Base-by-base conservation (phyloP, 2,329 filamentous ascomycete genomes). In the Bipolaris oryzae region DNA sequence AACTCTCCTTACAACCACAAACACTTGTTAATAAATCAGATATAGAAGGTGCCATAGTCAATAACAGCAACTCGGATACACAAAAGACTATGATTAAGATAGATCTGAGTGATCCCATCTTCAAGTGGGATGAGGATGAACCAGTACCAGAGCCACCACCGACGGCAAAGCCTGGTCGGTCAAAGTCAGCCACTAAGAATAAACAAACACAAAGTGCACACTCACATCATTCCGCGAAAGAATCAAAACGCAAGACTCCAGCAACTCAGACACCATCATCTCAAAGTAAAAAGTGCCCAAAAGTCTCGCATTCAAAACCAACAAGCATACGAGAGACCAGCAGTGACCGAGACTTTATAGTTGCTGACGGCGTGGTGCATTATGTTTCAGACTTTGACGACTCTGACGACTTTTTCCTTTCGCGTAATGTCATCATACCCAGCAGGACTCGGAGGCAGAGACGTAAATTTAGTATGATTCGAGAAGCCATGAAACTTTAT, bases 71-170 rank as follows among this genome's bases (percentile, higher is more conserved):
- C 5, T 6, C 38, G 5, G 47, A 58, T 7, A 18, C 21, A 1
- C 58, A 61, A 16, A 62, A 61, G 0, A 23, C 57, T 5, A 55
- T 61, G 47, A 41, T 66, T 4, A 68, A 69, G 37, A 53, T 68
- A 31, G 63, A 70, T 15, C 34, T 50, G 0, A 55, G 59, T 13
- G 61, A 64, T n/a, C 37, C 51, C 5, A 41, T 48, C 2, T 55
- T 69, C 5, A 54, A 62, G 9, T 61, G 53, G 39, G 64, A 69
- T 11, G 51, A 57, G 11, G 56, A 63, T 11, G 48, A 46, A 3
- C 58, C 54, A 7, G 25, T 10, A 2, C n/a, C 16, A 1, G 52
- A 43, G 1, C 31, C 37, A 39, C 9, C 13, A 7, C 11, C 38
- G 20, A 31, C 21, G 3, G 9, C 1, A n/a, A 31, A 37, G 37